phyloP scores from a whole-genome alignment of 768 basidiomycete genomes.

The Pulveroboletus ravenelii region DNA sequence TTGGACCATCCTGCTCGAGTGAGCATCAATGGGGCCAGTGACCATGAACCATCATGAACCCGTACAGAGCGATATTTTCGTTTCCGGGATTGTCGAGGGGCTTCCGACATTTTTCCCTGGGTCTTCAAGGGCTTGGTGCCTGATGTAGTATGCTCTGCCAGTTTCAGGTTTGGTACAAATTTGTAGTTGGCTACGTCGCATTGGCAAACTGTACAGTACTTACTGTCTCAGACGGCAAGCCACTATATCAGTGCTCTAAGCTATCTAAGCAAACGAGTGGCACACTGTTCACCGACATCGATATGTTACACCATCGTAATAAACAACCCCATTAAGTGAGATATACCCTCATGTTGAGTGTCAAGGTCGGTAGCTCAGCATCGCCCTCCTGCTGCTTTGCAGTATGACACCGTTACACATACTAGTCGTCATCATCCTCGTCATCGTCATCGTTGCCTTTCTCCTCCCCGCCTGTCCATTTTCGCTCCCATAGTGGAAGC shows the following conservation, averaged over 20 bases:
- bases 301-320: conserved; percentile 8
- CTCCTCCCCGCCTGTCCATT: conserved; percentile 75
- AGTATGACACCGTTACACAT: background rate
- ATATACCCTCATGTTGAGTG: conserved; percentile 17
- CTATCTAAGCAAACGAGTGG: conserved; percentile 18
- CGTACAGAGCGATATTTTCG: conserved; percentile 52
- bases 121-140: background rate
- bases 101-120: conserved; percentile 23
- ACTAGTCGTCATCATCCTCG: conserved; percentile 44
- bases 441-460: conserved; percentile 44
- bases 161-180: background rate
- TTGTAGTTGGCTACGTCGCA: background rate
- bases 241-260: conserved; percentile 4
- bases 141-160: background rate
- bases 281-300: background rate
- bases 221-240: background rate
- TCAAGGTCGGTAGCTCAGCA: background rate
- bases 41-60: background rate
- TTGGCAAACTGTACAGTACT: background rate
- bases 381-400: background rate
- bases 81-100: conserved; percentile 29
- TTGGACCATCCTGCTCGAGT: conserved; percentile 49
- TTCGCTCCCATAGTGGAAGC: conserved; percentile 69
- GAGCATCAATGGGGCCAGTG: conserved; percentile 1
- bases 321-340: conserved; percentile 22